Evolutionary conservation across 768 basidiomycete genomes (phyloP), one percentile per base, ranked within the genome.

Genomic region (Pilatotrama ljubarskyi): DNA sequence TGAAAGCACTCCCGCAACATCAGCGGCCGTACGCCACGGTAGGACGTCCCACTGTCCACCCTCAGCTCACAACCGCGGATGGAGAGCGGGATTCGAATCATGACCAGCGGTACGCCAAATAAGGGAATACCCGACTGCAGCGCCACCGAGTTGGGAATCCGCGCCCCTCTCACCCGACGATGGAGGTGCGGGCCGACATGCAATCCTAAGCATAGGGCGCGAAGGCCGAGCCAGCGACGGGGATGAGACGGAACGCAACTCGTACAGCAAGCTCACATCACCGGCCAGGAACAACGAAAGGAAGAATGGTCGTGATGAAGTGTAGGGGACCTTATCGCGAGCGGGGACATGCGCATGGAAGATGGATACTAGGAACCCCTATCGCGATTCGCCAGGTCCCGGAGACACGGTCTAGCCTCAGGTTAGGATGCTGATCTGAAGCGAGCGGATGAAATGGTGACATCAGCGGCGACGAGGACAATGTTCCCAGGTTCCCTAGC

Each of bases 121-220:
- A 3, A 26, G 55, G 55, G 42, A 57, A 57, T 57, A 57, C 26
- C 55, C 55, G 55, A 50, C 55, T 20, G 25, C 15, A 11, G 35
- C 55, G 38, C 37, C 47, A 49, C 55, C 17, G 18, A 15, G 35
- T 24, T 14, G 24, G 24, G 18, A 9, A 35, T 17, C 29, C 14
- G 18, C 42, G 6, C 42, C 24, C 18, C 14, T n/a, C n/a, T n/a
- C n/a, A n/a, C n/a, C n/a, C n/a, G n/a, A n/a, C n/a, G n/a, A 4
- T 41, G 11, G 42, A 15, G 25, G 29, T 8, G 44, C 55, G 55
- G 55, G 5, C 55, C 46, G 55, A 35, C n/a, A 22, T 20, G 42
- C 14, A 35, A 54, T 36, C 18, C 41, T 18, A 18, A 37, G 25
- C 25, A 17, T 5, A n/a, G n/a, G n/a, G 20, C 8, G 15, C 9